Percentiles rank a stretch among this genome's conserved stretches.
Evolutionary conservation across 805 yeast species (phyloP).

Genomic region (Kuraishia borneana): DNA sequence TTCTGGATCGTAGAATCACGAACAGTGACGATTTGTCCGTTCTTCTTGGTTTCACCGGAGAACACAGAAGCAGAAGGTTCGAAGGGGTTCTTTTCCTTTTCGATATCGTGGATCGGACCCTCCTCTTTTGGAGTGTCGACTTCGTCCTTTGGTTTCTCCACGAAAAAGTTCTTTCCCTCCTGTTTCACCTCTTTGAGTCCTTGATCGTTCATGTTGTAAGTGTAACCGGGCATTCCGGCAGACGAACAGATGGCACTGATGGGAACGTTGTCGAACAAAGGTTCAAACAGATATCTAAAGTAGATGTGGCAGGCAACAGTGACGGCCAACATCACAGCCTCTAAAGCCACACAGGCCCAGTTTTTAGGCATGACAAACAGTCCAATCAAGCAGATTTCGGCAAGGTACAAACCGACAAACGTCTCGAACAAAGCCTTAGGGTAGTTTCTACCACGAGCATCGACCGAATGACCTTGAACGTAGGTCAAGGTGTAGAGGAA

Average conservation of each 20-base stretch:
- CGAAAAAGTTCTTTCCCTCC: conserved; percentile 29
- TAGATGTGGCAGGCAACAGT: conserved; percentile 52
- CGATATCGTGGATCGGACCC: background rate
- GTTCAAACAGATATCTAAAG: conserved; percentile 46
- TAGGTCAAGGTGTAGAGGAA: conserved; percentile 51
- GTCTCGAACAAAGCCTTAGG: conserved; percentile 63
- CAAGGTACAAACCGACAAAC: conserved; percentile 61
- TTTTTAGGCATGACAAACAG: conserved; percentile 67
- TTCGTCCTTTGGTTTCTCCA: conserved; percentile 2
- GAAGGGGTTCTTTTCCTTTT: conserved; percentile 3
- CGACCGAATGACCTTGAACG: conserved; percentile 48
- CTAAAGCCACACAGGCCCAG: conserved; percentile 71
- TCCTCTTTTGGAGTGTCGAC: conserved; percentile 3
- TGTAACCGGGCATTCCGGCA: conserved; percentile 20
- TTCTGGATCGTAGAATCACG: background rate
- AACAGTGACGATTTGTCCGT: background rate
- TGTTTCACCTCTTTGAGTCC: conserved; percentile 47
- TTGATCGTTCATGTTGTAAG: conserved; percentile 54
- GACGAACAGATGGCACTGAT: conserved; percentile 45
- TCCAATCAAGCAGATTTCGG: conserved; percentile 59
- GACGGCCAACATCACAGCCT: conserved; percentile 44
- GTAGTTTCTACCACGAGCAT: conserved; percentile 64
- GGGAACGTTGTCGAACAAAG: conserved; percentile 61
- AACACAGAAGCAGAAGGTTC: conserved; percentile 2
- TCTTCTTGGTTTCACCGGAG: conserved; percentile 1